Percentiles rank a stretch among this genome's conserved stretches.
These are phyloP conservation scores for Amaranthus palmeri DNA, from an alignment of 148 eudicot species.

Conservation along the genomic window DNA sequence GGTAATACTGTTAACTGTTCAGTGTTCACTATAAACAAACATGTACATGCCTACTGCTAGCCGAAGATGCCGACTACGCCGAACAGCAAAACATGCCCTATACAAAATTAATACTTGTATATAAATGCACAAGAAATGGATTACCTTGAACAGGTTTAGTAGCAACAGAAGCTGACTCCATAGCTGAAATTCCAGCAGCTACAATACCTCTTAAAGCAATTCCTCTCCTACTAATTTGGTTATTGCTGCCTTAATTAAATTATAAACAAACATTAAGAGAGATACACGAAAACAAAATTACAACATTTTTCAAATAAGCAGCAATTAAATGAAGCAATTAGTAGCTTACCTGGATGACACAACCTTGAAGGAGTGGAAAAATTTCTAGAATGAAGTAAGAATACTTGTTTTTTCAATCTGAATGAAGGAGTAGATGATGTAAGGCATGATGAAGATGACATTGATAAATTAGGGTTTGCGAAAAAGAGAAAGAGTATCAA, in stretches of 20 bases:
- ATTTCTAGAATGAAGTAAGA: conserved; percentile 18
- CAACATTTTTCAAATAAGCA: neutral
- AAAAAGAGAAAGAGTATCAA: too few relatives aligned
- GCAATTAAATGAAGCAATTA: neutral
- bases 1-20: too few relatives aligned
- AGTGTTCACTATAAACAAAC: too few relatives aligned
- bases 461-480: neutral
- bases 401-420: conserved; percentile 11
- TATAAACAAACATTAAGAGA: neutral
- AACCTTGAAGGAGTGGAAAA: conserved; percentile 21
- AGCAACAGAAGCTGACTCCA: conserved; percentile 45
- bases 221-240: conserved; percentile 64
- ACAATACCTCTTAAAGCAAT: conserved; percentile 64
- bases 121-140: neutral
- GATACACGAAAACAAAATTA: neutral
- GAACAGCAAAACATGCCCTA: neutral
- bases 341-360: conserved; percentile 16
- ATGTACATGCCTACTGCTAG: too few relatives aligned
- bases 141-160: conserved; percentile 60
- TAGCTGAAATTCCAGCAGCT: conserved; percentile 66
- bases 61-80: too few relatives aligned
- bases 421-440: conserved; percentile 23
- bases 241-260: conserved; percentile 44
- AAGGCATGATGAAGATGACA: conserved; percentile 25
- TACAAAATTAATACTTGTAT: neutral